Evolutionary conservation across 2,329 filamentous ascomycete species (phyloP).

Genomic region (Elsinoe australis): DNA sequence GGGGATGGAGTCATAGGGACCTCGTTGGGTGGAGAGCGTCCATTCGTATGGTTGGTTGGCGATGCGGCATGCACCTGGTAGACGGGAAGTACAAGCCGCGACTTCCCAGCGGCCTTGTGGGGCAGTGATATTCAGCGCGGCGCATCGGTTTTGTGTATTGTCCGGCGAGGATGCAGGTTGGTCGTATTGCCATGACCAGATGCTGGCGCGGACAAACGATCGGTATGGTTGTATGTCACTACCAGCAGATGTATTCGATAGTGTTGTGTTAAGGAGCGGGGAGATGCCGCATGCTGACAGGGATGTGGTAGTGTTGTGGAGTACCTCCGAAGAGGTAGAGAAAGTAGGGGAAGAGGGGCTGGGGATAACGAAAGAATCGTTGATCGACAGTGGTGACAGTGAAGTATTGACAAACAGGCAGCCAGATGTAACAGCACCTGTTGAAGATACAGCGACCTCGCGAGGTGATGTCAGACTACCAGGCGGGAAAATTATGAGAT

Average conservation of each 20-base stretch:
- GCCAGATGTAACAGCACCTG: constrained; percentile 41
- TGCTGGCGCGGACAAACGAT: constrained; percentile 42
- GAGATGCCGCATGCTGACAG: constrained; percentile 54
- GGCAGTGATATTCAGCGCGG: constrained; percentile 43
- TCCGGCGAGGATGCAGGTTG: constrained; percentile 42
- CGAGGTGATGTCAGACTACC: constrained; percentile 37
- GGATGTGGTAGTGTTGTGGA: constrained; percentile 30
- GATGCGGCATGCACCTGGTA: constrained; percentile 52
- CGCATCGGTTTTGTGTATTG: constrained; percentile 42
- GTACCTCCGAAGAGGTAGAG: constrained; percentile 19
- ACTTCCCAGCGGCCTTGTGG: constrained; percentile 49
- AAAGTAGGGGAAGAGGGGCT: constrained; percentile 21
- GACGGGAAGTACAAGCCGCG: constrained; percentile 45
- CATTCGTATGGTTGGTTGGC: constrained; percentile 50
- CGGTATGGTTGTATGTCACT: constrained; percentile 42
- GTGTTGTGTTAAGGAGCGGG: constrained; percentile 50
- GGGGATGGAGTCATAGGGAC: constrained; percentile 35
- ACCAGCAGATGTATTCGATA: constrained; percentile 50
- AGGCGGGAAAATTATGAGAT: constrained; percentile 44
- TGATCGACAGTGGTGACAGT: constrained; percentile 34
- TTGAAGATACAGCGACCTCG: constrained; percentile 30
- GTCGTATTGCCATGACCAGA: constrained; percentile 54
- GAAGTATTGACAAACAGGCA: constrained; percentile 46
- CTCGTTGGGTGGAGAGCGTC: constrained; percentile 41
- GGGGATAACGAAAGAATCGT: constrained; percentile 48